Evolutionary conservation across 805 yeast genomes (phyloP).

Genomic region (Metschnikowia henanensis): DNA sequence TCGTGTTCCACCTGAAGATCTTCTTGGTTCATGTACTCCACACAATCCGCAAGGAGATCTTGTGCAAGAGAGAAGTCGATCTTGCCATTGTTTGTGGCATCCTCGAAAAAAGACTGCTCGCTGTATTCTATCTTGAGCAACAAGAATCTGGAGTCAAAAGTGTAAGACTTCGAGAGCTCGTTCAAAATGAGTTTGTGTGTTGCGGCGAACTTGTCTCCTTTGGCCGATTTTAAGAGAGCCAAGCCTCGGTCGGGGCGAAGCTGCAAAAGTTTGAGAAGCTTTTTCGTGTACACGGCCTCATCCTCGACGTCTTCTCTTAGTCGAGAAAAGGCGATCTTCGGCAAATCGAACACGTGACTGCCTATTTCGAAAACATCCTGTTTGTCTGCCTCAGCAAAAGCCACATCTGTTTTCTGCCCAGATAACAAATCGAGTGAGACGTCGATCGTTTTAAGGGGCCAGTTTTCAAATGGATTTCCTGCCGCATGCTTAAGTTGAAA

Average conservation of each 20-base stretch:
- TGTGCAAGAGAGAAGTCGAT: constrained; percentile 7
- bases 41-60: constrained; percentile 30
- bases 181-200: constrained; percentile 33
- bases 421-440: constrained; percentile 10
- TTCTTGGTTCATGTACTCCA: constrained; percentile 19
- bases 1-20: constrained; percentile 14
- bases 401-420: constrained; percentile 1
- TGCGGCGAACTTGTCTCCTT: constrained; percentile 23
- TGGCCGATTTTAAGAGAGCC: constrained; percentile 31
- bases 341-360: constrained; percentile 6
- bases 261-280: constrained; percentile 33
- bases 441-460: constrained; percentile 12
- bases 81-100: constrained; percentile 7
- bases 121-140: constrained; percentile 35
- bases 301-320: constrained; percentile 20
- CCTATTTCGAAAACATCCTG: background rate
- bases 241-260: constrained; percentile 29
- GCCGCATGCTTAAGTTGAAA: constrained; percentile 10
- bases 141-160: constrained; percentile 25
- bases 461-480: constrained; percentile 7
- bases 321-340: constrained; percentile 12
- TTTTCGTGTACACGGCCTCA: constrained; percentile 28
- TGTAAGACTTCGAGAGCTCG: constrained; percentile 25
- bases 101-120: constrained; percentile 30
- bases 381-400: background rate